phyloP scores from a whole-genome alignment of 2,329 filamentous ascomycete species.

The Sporothrix sp. region DNA sequence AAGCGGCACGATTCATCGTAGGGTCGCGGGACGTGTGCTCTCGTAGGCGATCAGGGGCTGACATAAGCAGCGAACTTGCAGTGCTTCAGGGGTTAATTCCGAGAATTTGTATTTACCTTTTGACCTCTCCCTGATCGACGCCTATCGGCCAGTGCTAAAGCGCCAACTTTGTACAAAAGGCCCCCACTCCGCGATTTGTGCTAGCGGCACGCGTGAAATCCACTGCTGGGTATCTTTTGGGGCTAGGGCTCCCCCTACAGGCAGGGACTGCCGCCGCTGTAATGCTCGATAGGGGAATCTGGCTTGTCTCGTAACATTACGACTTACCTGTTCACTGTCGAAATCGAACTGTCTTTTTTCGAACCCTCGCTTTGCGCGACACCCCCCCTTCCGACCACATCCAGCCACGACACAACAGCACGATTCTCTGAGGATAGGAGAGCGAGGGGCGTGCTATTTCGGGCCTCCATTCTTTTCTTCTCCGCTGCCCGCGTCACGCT shows the following conservation, averaged over 20 bases:
- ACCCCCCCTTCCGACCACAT: not conserved
- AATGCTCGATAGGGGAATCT: not conserved
- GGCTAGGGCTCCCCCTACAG: not conserved
- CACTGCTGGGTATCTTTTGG: not conserved
- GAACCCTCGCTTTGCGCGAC: not conserved
- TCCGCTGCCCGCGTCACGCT: not conserved
- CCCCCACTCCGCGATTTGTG: not conserved
- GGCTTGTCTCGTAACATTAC: conserved; percentile 3
- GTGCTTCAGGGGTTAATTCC: too few species aligned
- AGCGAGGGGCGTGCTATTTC: not conserved
- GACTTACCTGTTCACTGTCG: conserved; percentile 2
- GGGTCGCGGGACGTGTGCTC: too few species aligned
- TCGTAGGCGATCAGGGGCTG: too few species aligned
- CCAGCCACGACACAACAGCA: not conserved
- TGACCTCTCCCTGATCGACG: too few species aligned
- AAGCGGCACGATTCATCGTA: too few species aligned
- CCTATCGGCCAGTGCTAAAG: too few species aligned
- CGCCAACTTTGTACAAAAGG: too few species aligned
- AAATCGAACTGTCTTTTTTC: conserved; percentile 10
- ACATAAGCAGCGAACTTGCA: too few species aligned
- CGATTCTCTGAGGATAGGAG: conserved; percentile 5
- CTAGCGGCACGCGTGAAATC: conserved; percentile 11
- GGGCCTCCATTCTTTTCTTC: not conserved
- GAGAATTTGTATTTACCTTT: too few species aligned
- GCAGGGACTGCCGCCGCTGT: too few species aligned